A percentile compares a stretch with the other conserved stretches of the same genome.
Conservation (phyloP, 306 rosid species). For the Vachellia pachyceras region DNA sequence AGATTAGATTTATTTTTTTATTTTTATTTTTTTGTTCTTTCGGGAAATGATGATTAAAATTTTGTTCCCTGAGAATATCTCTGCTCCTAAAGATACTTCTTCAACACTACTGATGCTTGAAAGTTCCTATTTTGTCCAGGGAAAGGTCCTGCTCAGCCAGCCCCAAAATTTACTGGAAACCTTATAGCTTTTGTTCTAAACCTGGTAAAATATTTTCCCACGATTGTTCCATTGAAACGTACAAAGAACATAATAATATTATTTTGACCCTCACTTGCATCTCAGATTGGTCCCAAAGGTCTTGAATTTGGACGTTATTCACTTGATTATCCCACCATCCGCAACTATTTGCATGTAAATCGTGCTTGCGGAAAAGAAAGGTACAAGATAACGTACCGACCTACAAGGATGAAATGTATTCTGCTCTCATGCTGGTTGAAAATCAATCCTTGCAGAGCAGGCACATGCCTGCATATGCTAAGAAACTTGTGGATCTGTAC, state of each 20-base stretch:
- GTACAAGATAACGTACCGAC: conserved; percentile 41
- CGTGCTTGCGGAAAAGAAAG: conserved; percentile 92
- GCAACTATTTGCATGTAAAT: conserved; percentile 78
- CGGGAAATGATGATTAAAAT: background rate
- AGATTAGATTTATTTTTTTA: too few species aligned
- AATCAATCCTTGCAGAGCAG: conserved; percentile 71
- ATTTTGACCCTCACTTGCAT: conserved; percentile 33
- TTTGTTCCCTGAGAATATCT: conserved; percentile 19
- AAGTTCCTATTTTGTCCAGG: conserved; percentile 51
- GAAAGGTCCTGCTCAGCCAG: conserved; percentile 88
- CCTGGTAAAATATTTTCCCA: conserved; percentile 62
- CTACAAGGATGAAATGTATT: background rate
- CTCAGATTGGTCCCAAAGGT: conserved; percentile 92
- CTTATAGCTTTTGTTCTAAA: conserved; percentile 82
- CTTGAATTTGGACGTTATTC: conserved; percentile 96
- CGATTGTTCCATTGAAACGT: conserved; percentile 8
- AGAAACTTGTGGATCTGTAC: conserved; percentile 84
- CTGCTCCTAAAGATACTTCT: conserved; percentile 24
- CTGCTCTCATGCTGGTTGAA: conserved; percentile 36
- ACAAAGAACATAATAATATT: conserved; percentile 1
- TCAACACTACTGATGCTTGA: conserved; percentile 10
- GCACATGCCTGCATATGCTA: conserved; percentile 86
- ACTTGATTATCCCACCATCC: conserved; percentile 93
- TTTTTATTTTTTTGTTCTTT: conserved; percentile 14
- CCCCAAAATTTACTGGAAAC: conserved; percentile 85